Evolutionary conservation across 2,329 filamentous ascomycete species (phyloP).

Genomic region (Claviceps purpurea): DNA sequence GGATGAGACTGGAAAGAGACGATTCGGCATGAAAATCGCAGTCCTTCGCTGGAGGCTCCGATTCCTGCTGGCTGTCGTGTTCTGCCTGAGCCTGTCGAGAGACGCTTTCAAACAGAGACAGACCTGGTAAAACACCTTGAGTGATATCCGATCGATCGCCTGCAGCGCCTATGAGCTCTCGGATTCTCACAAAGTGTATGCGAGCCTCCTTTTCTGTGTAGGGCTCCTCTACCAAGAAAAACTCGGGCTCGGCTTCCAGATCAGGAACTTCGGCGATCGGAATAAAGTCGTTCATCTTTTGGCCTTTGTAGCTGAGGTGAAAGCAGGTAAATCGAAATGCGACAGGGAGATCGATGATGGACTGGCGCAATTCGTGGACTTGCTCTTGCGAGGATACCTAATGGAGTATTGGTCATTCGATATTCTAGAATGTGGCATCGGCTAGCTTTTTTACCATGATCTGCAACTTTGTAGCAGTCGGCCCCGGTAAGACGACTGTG

Average conservation of each 20-base stretch:
- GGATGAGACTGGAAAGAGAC: conserved; percentile 57
- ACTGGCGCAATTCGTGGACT: conserved; percentile 92
- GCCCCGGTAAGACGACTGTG: conserved; percentile 69
- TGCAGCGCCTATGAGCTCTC: conserved; percentile 85
- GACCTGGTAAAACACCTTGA: conserved; percentile 72
- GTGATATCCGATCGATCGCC: conserved; percentile 78
- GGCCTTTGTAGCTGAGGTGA: conserved; percentile 81
- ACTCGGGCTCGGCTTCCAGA: conserved; percentile 62
- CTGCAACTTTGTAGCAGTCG: conserved; percentile 58
- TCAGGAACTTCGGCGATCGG: conserved; percentile 80
- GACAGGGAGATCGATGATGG: conserved; percentile 81
- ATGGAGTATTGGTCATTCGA: conserved; percentile 1
- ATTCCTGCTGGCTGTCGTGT: conserved; percentile 12
- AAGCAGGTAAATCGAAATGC: conserved; percentile 98
- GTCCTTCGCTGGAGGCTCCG: conserved; percentile 38
- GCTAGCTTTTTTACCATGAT: conserved; percentile 53
- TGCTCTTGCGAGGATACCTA: conserved; percentile 89
- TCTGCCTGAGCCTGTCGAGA: conserved; percentile 33
- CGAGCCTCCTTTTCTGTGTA: conserved; percentile 98
- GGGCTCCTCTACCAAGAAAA: conserved; percentile 78
- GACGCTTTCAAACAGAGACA: conserved; percentile 77
- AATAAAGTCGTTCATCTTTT: conserved; percentile 89
- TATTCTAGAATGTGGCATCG: no score
- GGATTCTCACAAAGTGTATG: conserved; percentile 80
- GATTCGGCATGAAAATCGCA: conserved; percentile 66